A percentile compares a stretch with the other conserved stretches of the same genome.
These are phyloP conservation scores for Saccharomyces hybrid DNA, from an alignment of 1,139 yeast species.

Conservation along the genomic window DNA sequence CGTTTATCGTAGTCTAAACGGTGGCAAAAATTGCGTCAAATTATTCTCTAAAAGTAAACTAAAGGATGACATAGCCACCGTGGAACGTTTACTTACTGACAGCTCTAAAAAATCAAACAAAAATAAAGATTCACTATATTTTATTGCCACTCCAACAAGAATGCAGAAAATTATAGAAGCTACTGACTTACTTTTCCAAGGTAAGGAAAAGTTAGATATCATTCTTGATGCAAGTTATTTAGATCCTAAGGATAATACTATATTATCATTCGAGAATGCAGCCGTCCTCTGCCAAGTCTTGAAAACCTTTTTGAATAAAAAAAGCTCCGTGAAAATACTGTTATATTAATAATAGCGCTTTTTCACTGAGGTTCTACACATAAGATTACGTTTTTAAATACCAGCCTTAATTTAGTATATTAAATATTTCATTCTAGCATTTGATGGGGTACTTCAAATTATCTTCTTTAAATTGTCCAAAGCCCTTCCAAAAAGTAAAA, in stretches of 20 bases:
- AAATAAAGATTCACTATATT: constrained; percentile 20
- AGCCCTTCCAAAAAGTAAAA: neutral
- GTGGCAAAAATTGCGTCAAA: constrained; percentile 45
- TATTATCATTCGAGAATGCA: constrained; percentile 26
- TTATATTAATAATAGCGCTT: constrained; percentile 15
- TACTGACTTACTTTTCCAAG: constrained; percentile 37
- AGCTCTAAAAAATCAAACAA: constrained; percentile 10
- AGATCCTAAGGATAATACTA: constrained; percentile 42
- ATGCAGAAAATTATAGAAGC: constrained; percentile 44
- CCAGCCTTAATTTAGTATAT: neutral
- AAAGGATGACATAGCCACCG: constrained; percentile 45
- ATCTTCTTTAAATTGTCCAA: neutral
- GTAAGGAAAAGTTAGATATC: constrained; percentile 48
- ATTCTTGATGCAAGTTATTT: constrained; percentile 54
- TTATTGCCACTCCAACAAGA: constrained; percentile 58
- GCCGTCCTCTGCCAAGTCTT: constrained; percentile 22
- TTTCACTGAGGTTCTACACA: neutral
- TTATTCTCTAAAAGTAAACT: constrained; percentile 57
- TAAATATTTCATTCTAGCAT: neutral
- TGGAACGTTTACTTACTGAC: constrained; percentile 20
- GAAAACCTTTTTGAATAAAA: constrained; percentile 24
- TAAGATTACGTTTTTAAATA: neutral
- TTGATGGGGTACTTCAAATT: neutral
- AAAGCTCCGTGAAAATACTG: constrained; percentile 31
- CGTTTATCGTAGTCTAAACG: constrained; percentile 39